Conservation (phyloP, 176 grass and related monocot genomes). For the Eragrostis nindensis region DNA sequence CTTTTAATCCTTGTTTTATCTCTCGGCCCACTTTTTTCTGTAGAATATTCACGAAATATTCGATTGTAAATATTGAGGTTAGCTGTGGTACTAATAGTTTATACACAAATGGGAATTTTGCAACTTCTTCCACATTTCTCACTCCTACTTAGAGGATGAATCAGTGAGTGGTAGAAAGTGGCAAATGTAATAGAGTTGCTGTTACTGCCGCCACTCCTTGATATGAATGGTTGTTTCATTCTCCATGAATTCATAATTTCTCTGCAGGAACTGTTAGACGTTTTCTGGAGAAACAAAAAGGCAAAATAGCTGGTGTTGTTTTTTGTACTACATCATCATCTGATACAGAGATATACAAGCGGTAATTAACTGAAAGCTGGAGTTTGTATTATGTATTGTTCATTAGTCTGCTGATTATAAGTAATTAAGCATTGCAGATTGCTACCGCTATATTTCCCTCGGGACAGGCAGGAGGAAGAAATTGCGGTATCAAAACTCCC, state of each 20-base stretch:
- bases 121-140: not conserved
- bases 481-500: conserved; percentile 83
- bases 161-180: not conserved
- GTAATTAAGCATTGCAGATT: conserved; percentile 57
- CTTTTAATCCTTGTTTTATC: conserved; percentile 17
- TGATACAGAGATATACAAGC: conserved; percentile 98
- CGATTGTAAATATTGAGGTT: not conserved
- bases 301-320: conserved; percentile 81
- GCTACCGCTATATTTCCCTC: conserved; percentile 94
- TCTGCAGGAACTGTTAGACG: conserved; percentile 88
- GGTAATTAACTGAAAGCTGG: conserved; percentile 51
- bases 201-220: conserved; percentile 12
- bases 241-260: conserved; percentile 8
- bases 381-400: conserved; percentile 9
- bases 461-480: conserved; percentile 94
- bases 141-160: not conserved
- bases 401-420: conserved; percentile 25
- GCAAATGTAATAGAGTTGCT: not conserved
- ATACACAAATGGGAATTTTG: not conserved
- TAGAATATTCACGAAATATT: conserved; percentile 28
- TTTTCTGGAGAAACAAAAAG: conserved; percentile 96
- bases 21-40: not conserved
- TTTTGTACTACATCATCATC: conserved; percentile 86
- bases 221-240: conserved; percentile 1
- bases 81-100: not conserved